Evolutionary conservation across 345 rosid genomes (phyloP).

Genomic region (Boechera divaricarpa): DNA sequence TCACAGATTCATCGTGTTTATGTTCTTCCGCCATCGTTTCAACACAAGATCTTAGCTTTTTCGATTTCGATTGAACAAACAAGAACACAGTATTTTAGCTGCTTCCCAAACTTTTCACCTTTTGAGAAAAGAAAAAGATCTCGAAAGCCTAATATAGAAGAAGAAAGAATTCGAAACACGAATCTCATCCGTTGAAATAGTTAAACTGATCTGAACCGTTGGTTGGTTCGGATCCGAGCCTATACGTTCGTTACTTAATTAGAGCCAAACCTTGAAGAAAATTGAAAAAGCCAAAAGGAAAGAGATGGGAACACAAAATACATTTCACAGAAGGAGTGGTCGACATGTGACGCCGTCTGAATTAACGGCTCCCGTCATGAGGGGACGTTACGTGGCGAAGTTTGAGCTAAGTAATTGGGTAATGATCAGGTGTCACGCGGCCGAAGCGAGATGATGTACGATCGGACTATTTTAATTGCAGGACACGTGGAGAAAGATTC

Average conservation of each 20-base stretch:
- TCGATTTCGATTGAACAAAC: conserved; percentile 13
- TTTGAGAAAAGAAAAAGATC: conserved; percentile 24
- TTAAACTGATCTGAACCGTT: conserved; percentile 16
- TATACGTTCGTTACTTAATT: conserved; percentile 31
- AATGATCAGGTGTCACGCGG: conserved; percentile 41
- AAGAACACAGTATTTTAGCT: conserved; percentile 28
- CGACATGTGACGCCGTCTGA: conserved; percentile 40
- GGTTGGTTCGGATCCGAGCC: conserved; percentile 41
- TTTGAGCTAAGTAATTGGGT: conserved; percentile 33
- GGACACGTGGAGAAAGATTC: conserved; percentile 37
- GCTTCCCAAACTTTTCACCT: conserved; percentile 29
- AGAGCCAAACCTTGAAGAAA: conserved; percentile 1
- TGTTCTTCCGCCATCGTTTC: conserved; percentile 42
- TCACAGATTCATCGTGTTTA: conserved; percentile 44
- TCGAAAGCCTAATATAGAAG: conserved; percentile 40
- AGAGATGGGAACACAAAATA: conserved; percentile 24
- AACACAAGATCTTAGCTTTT: conserved; percentile 22
- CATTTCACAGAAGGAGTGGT: conserved; percentile 14
- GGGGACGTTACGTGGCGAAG: conserved; percentile 38
- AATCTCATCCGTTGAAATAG: conserved; percentile 33
- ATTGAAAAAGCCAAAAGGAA: conserved; percentile 18
- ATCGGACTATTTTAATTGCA: background rate
- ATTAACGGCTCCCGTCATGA: conserved; percentile 34
- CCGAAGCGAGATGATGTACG: background rate
- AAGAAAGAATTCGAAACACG: background rate